Conservation (phyloP, 1,139 yeast species). For the Saccharomyces hybrid region DNA sequence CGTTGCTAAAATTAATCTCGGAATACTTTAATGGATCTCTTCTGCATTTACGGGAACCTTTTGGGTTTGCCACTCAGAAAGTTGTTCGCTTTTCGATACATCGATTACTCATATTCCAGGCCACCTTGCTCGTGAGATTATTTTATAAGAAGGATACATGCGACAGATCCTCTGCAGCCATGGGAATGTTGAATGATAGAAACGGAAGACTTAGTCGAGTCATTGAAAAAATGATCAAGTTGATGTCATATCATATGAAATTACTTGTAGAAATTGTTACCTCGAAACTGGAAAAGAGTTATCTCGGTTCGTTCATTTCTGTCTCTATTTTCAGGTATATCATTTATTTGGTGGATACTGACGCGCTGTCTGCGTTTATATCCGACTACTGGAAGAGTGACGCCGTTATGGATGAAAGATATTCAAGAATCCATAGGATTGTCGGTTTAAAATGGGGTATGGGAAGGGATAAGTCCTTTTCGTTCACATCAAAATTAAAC, state of each 20-base stretch:
- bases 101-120: not conserved
- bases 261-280: not conserved
- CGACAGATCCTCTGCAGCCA: not conserved
- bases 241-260: not conserved
- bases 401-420: not conserved
- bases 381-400: not conserved
- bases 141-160: not conserved
- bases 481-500: not conserved
- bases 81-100: not conserved
- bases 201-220: not conserved
- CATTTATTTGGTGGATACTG: not conserved
- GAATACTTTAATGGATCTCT: not conserved
- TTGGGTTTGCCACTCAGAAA: not conserved
- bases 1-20: not conserved
- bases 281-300: not conserved
- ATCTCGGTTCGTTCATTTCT: not conserved
- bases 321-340: not conserved
- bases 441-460: not conserved
- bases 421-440: not conserved
- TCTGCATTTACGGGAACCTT: not conserved
- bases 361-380: not conserved
- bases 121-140: not conserved
- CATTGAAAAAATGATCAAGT: not conserved
- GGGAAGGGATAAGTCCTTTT: not conserved
- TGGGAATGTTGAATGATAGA: not conserved